phyloP scores from a whole-genome alignment of 1,139 yeast genomes.

The Sugiyamaella grinbergsii region DNA sequence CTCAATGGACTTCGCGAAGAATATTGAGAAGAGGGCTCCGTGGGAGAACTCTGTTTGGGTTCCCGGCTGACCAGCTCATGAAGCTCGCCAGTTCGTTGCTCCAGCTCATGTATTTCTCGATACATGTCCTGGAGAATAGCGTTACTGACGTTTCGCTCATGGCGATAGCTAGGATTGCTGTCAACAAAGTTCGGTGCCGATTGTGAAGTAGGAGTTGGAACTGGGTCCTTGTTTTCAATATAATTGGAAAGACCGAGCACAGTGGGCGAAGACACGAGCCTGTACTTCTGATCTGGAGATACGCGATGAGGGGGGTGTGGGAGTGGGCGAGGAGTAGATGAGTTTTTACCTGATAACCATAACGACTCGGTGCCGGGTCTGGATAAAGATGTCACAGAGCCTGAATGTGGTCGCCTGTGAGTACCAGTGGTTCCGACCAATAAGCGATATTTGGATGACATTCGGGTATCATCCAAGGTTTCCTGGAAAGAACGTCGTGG shows the following conservation, averaged over 20 bases:
- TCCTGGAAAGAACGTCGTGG: conserved; percentile 4
- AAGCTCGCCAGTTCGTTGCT: conserved; percentile 33
- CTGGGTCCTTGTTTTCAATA: neutral
- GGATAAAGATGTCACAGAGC: conserved; percentile 27
- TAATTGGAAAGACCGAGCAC: conserved; percentile 1
- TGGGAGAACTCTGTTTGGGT: neutral
- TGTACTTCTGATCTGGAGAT: conserved; percentile 6
- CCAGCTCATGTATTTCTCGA: conserved; percentile 36
- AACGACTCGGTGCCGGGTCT: conserved; percentile 27
- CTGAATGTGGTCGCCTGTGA: conserved; percentile 24
- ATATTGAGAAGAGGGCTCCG: neutral
- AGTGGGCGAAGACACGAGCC: conserved; percentile 23
- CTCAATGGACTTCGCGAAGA: neutral
- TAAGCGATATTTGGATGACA: conserved; percentile 13
- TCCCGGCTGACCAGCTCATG: conserved; percentile 27
- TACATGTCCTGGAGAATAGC: conserved; percentile 36
- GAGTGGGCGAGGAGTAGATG: conserved; percentile 23
- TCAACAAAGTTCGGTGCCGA: neutral
- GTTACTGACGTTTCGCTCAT: conserved; percentile 24
- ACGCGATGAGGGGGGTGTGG: conserved; percentile 21
- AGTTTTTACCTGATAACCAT: conserved; percentile 22
- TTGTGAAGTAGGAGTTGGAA: neutral
- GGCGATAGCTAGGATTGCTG: conserved; percentile 4
- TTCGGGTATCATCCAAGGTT: conserved; percentile 17
- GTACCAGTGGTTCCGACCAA: neutral